phyloP scores from a whole-genome alignment of 176 grass and related monocot genomes.

The Microstegium vimineum region DNA sequence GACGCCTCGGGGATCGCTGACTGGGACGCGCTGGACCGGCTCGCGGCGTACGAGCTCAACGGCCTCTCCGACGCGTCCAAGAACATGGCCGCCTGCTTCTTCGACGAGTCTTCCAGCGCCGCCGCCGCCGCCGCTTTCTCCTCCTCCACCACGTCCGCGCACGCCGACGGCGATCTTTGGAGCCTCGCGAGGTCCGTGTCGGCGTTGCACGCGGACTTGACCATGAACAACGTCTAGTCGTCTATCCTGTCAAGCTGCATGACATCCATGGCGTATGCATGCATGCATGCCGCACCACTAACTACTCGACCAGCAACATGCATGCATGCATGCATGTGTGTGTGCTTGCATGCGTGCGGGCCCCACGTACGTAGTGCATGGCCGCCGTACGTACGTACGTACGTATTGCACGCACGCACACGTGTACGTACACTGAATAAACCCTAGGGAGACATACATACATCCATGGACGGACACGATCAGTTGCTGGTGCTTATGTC shows the following conservation, averaged over 20 bases:
- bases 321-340: background rate
- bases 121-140: background rate
- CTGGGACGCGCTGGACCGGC: conserved; percentile 66
- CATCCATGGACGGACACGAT: background rate
- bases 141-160: conserved; percentile 17
- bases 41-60: conserved; percentile 61
- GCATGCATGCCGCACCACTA: conserved; percentile 9
- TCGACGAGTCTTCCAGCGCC: conserved; percentile 15
- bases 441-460: background rate
- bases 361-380: conserved; percentile 18
- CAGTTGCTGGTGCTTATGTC: background rate
- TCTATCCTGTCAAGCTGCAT: too few species aligned
- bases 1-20: conserved; percentile 23
- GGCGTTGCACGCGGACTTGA: conserved; percentile 44
- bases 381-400: background rate
- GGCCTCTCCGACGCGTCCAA: conserved; percentile 39
- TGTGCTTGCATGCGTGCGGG: too few species aligned
- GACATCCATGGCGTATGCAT: conserved; percentile 15
- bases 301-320: background rate
- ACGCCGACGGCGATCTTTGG: conserved; percentile 77
- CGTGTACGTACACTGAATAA: conserved; percentile 40
- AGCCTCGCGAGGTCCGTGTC: conserved; percentile 63
- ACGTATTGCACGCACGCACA: conserved; percentile 25
- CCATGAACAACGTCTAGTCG: conserved; percentile 37
- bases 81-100: conserved; percentile 30